A percentile compares a stretch with the other conserved stretches of the same genome.
These are phyloP conservation scores for Eucalyptus marginata DNA, from an alignment of 345 rosid genomes.

Conservation along the genomic window DNA sequence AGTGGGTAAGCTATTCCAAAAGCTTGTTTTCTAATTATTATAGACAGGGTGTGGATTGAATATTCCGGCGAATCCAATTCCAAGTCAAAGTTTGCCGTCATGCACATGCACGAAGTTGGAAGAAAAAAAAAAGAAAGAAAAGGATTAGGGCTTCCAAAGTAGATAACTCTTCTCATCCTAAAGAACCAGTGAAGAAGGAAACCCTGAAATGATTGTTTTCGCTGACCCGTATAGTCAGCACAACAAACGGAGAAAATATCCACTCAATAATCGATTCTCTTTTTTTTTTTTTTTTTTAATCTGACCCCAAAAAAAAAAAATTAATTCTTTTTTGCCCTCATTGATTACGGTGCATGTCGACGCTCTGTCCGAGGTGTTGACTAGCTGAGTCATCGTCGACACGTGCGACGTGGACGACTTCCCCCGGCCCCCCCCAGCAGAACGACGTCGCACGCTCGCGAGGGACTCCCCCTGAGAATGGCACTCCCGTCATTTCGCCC, in stretches of 20 bases:
- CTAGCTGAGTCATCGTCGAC: neutral
- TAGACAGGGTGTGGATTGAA: neutral
- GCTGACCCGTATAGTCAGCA: fast-evolving
- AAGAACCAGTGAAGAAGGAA: fast-evolving
- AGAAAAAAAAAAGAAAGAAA: neutral
- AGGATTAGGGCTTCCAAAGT: neutral
- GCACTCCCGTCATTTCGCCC: neutral
- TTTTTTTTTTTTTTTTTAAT: too few species aligned
- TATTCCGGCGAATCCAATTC: neutral
- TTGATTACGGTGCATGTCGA: neutral
- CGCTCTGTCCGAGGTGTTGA: neutral
- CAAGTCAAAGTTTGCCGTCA: too few species aligned
- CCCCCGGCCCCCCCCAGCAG: neutral
- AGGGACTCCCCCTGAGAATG: neutral
- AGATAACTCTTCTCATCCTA: neutral
- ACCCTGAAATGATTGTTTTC: neutral
- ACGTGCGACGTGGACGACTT: neutral
- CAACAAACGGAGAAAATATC: neutral
- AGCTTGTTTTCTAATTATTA: neutral
- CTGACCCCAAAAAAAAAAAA: too few species aligned
- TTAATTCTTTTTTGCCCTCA: neutral
- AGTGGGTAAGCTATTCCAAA: neutral
- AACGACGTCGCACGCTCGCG: neutral
- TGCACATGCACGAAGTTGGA: neutral
- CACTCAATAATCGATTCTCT: neutral